Evolutionary conservation across 2,329 filamentous ascomycete species (phyloP).

Genomic region (Sclerotiophoma versabilis): DNA sequence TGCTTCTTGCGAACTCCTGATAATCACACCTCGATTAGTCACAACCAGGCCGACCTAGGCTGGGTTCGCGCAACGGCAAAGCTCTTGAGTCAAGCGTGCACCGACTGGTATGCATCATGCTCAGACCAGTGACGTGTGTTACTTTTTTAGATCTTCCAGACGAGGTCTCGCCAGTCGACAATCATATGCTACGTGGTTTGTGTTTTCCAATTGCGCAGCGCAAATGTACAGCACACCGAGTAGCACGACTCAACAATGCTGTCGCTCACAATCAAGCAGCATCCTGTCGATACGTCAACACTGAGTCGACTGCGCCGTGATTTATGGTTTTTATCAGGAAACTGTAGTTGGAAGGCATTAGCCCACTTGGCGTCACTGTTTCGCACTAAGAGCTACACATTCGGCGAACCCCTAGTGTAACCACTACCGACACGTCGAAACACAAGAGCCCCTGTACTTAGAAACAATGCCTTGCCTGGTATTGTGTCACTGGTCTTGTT

Average conservation of each 20-base stretch:
- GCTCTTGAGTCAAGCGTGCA: too few relatives aligned
- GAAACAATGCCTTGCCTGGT: conserved; percentile 14
- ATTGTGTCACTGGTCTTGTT: conserved; percentile 10
- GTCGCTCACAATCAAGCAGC: too few relatives aligned
- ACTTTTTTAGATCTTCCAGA: too few relatives aligned
- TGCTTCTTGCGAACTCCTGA: background rate
- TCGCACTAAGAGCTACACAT: conserved; percentile 12
- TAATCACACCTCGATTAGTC: background rate
- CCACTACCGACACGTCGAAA: conserved; percentile 20
- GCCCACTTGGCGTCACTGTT: conserved; percentile 7
- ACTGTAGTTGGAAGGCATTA: background rate
- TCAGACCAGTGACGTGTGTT: too few relatives aligned
- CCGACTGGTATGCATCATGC: too few relatives aligned
- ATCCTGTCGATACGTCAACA: too few relatives aligned
- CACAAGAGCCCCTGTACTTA: conserved; percentile 19
- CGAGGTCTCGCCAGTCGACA: too few relatives aligned
- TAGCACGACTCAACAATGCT: too few relatives aligned
- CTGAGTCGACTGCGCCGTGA: background rate
- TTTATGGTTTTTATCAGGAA: background rate
- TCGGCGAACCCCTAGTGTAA: conserved; percentile 17
- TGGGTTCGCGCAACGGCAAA: too few relatives aligned
- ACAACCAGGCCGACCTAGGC: background rate
- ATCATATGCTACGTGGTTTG: too few relatives aligned
- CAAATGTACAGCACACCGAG: too few relatives aligned
- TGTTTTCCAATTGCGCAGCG: too few relatives aligned